Conservation (phyloP, 2,329 filamentous ascomycete species). For the Saccharata proteae region DNA sequence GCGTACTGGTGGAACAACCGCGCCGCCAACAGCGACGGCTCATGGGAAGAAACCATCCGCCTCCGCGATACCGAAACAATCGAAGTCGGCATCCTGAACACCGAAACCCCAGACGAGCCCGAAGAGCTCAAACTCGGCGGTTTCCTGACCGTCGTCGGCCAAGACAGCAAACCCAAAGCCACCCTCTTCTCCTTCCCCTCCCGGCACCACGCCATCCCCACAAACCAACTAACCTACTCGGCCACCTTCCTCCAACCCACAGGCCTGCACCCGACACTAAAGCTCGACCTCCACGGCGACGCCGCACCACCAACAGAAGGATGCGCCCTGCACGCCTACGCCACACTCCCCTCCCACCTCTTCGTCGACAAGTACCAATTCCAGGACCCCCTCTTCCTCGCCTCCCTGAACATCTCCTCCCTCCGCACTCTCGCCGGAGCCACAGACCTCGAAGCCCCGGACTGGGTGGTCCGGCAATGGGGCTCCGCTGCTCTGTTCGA, state of each 20-base stretch:
- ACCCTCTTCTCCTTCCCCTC: conserved; percentile 76
- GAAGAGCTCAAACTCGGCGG: conserved; percentile 72
- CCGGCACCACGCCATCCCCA: conserved; percentile 49
- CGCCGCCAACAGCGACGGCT: conserved; percentile 14
- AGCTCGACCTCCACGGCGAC: conserved; percentile 45
- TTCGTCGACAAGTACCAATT: conserved; percentile 88
- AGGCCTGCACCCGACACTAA: conserved; percentile 73
- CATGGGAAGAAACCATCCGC: conserved; percentile 35
- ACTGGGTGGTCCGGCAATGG: conserved; percentile 66
- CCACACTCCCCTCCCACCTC: conserved; percentile 68
- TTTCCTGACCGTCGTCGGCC: conserved; percentile 64
- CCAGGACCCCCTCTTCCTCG: conserved; percentile 60
- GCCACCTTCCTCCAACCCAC: conserved; percentile 56
- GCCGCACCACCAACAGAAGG: conserved; percentile 35
- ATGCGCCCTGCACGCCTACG: conserved; percentile 66
- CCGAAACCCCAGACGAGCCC: conserved; percentile 50
- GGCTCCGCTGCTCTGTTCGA: conserved; percentile 69
- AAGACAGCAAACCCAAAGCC: conserved; percentile 57
- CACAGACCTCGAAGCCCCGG: conserved; percentile 82
- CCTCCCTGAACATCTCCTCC: conserved; percentile 63
- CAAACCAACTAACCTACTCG: conserved; percentile 48
- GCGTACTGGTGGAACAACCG: conserved; percentile 47
- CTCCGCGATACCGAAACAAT: conserved; percentile 39
- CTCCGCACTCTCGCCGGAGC: conserved; percentile 60
- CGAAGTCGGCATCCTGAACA: conserved; percentile 69